These are phyloP conservation scores for Polyplosphaeria fusca DNA, from an alignment of 495 filamentous ascomycete species.

Conservation along the genomic window DNA sequence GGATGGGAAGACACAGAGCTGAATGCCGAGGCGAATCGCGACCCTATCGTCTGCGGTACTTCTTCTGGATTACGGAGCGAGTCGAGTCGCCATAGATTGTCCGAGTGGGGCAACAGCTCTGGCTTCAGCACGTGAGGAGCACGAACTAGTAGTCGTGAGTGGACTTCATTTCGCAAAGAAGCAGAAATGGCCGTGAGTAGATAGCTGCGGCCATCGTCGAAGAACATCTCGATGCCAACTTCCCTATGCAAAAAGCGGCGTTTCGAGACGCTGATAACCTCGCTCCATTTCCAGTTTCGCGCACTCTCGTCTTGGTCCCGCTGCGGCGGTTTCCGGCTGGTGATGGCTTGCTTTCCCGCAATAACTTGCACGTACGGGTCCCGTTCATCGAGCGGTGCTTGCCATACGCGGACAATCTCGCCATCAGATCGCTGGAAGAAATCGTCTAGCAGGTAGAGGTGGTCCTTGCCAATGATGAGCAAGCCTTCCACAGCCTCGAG, in stretches of 20 bases:
- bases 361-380: constrained; percentile 95
- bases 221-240: constrained; percentile 93
- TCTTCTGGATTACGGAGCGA: constrained; percentile 79
- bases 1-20: constrained; percentile 69
- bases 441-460: constrained; percentile 89
- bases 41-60: constrained; percentile 74
- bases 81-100: constrained; percentile 86
- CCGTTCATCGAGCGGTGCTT: constrained; percentile 86
- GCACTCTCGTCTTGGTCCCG: constrained; percentile 67
- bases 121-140: constrained; percentile 69
- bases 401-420: constrained; percentile 92
- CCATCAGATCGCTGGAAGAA: constrained; percentile 92
- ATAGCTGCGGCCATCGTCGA: constrained; percentile 93
- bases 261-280: constrained; percentile 95
- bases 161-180: constrained; percentile 71
- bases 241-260: constrained; percentile 92
- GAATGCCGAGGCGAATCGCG: constrained; percentile 93
- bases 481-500: constrained; percentile 90
- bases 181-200: constrained; percentile 77
- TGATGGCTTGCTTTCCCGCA: constrained; percentile 50
- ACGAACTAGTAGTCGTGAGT: constrained; percentile 66
- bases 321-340: constrained; percentile 58
- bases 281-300: constrained; percentile 88
- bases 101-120: constrained; percentile 49
- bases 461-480: constrained; percentile 86